Conservation (phyloP, 1,284 basidiomycete genomes). For the Meira nashicola region DNA sequence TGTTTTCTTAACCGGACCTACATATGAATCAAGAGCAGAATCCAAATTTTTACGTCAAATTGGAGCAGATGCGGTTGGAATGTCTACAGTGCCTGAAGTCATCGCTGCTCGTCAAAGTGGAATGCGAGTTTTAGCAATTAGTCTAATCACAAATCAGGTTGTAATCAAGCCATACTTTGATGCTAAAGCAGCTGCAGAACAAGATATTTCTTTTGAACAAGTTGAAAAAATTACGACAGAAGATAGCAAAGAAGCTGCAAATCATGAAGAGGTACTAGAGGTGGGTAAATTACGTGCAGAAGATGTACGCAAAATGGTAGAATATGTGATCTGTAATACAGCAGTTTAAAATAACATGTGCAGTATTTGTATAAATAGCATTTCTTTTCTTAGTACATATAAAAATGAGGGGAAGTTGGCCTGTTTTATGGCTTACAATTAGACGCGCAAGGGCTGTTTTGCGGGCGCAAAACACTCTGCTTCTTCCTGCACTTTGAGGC, state of each 20-base stretch:
- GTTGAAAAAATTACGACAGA: slow-evolving; percentile 55
- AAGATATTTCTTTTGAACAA: slow-evolving; percentile 59
- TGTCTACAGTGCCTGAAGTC: slow-evolving; percentile 88
- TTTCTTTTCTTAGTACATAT: no score
- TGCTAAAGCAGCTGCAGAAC: slow-evolving; percentile 62
- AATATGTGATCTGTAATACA: slow-evolving; percentile 6
- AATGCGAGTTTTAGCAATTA: slow-evolving; percentile 68
- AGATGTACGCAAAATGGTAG: slow-evolving; percentile 62
- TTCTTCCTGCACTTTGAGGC: no score
- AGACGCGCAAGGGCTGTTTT: no score
- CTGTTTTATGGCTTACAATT: no score
- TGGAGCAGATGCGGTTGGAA: slow-evolving; percentile 68
- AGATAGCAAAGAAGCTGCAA: slow-evolving; percentile 60
- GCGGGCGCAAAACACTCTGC: no score
- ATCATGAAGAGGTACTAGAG: slow-evolving; percentile 74
- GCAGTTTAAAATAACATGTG: background rate
- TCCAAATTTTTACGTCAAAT: slow-evolving; percentile 25
- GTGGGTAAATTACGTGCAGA: slow-evolving; percentile 67
- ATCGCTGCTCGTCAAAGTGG: slow-evolving; percentile 67
- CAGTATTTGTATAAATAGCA: background rate
- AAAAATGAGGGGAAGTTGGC: no score
- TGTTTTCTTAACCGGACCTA: slow-evolving; percentile 73
- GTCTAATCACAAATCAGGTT: slow-evolving; percentile 75
- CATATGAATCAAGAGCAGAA: slow-evolving; percentile 66
- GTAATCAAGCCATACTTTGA: slow-evolving; percentile 68